Evolutionary conservation across 1,284 basidiomycete species (phyloP).

Genomic region (Rhodotorula mucilaginosa): DNA sequence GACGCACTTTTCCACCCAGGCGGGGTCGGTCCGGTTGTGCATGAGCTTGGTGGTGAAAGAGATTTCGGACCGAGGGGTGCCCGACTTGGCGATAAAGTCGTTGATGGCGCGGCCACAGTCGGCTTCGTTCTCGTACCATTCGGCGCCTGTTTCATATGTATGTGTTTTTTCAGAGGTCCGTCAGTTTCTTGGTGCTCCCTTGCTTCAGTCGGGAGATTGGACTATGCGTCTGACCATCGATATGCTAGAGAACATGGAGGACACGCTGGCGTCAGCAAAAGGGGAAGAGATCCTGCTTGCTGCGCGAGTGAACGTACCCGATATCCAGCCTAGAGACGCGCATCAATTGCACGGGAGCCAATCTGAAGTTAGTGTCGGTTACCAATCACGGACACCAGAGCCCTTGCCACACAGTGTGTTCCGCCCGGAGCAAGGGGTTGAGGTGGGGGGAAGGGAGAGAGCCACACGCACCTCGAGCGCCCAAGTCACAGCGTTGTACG

Average conservation of each 20-base stretch:
- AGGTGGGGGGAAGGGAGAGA: background rate
- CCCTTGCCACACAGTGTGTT: too few relatives aligned
- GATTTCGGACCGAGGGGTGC: conserved; percentile 30
- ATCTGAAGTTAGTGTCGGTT: too few relatives aligned
- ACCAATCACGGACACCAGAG: too few relatives aligned
- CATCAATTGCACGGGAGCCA: too few relatives aligned
- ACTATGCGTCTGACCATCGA: background rate
- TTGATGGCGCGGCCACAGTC: conserved; percentile 40
- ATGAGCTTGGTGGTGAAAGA: conserved; percentile 38
- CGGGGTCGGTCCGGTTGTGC: conserved; percentile 34
- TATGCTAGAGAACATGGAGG: background rate
- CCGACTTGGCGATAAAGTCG: conserved; percentile 32
- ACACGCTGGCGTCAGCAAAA: background rate
- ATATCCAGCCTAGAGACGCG: background rate
- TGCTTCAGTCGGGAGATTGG: background rate
- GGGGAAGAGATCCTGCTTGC: background rate
- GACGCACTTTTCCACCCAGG: conserved; percentile 29
- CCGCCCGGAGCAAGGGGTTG: background rate
- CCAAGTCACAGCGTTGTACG: conserved; percentile 37
- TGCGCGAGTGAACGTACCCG: background rate
- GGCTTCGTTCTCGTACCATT: conserved; percentile 43
- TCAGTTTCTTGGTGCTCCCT: too few relatives aligned
- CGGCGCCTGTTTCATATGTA: conserved; percentile 17
- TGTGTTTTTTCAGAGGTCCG: background rate
- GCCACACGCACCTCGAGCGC: conserved; percentile 30